Conservation (phyloP, 192 early-diverging fungal genomes). For the Rhizophagus prolifer region DNA sequence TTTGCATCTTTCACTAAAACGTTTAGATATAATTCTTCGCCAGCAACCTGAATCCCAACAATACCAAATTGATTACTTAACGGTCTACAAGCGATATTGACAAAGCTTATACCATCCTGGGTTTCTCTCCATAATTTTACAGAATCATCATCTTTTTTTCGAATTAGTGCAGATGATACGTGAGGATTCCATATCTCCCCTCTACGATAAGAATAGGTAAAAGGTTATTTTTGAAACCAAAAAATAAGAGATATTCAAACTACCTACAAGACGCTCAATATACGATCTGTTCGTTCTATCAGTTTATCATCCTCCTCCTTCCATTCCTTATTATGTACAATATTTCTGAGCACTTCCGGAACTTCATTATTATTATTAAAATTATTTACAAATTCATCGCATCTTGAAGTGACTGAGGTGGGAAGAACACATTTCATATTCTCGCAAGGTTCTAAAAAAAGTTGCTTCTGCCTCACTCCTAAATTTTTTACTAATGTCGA, state of each 20-base stretch:
- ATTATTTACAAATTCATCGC: conserved; percentile 11
- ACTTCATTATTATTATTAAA: conserved; percentile 16
- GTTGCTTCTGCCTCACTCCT: not conserved
- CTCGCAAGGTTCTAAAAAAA: not conserved
- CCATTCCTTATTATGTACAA: conserved; percentile 1
- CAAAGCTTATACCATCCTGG: no score
- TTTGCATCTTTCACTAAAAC: no score
- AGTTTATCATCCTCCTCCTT: conserved; percentile 1
- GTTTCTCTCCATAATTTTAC: no score
- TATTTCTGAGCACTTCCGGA: not conserved
- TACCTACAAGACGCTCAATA: conserved; percentile 2
- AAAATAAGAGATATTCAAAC: no score
- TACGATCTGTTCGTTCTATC: not conserved
- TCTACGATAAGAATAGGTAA: no score
- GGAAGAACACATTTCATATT: conserved; percentile 11
- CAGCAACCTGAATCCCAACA: no score
- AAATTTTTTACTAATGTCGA: conserved; percentile 9
- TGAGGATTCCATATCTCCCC: no score
- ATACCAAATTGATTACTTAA: no score
- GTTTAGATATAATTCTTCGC: no score
- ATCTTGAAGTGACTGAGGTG: not conserved
- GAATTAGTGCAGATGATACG: no score
- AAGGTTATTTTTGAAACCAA: not conserved
- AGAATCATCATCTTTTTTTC: no score
- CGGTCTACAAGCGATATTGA: no score